Conservation (phyloP, 1,139 yeast species). For the Saccharomyces hybrid region DNA sequence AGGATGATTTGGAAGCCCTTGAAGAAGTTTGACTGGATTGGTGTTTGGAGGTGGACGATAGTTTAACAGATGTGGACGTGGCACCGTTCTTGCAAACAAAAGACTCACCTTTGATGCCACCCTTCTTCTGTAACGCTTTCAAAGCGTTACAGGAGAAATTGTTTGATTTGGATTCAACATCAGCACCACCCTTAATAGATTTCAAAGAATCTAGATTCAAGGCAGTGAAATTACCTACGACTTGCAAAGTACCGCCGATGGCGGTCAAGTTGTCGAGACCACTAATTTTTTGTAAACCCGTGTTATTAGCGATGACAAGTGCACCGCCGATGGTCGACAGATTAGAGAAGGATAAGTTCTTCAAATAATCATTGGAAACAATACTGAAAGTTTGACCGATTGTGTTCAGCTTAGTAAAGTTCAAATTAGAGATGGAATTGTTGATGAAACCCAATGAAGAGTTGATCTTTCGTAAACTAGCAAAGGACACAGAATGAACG, state of each 20-base stretch:
- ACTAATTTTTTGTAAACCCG: slow-evolving; percentile 52
- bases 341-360: slow-evolving; percentile 59
- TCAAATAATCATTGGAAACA: slow-evolving; percentile 64
- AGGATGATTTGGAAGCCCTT: slow-evolving; percentile 31
- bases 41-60: slow-evolving; percentile 32
- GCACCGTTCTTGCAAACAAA: slow-evolving; percentile 75
- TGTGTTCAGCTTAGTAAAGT: slow-evolving; percentile 46
- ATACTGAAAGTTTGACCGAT: slow-evolving; percentile 82
- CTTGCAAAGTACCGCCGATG: slow-evolving; percentile 81
- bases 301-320: slow-evolving; percentile 79
- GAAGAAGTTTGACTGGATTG: slow-evolving; percentile 10
- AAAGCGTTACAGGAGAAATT: slow-evolving; percentile 76
- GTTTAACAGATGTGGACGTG: slow-evolving; percentile 45
- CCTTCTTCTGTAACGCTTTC: slow-evolving; percentile 57
- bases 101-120: slow-evolving; percentile 84
- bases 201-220: slow-evolving; percentile 67
- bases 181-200: slow-evolving; percentile 88
- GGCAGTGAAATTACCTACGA: slow-evolving; percentile 72
- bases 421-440: slow-evolving; percentile 51
- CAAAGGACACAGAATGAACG: slow-evolving; percentile 63
- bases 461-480: slow-evolving; percentile 62
- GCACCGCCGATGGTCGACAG: slow-evolving; percentile 79
- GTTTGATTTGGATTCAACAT: slow-evolving; percentile 61
- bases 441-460: slow-evolving; percentile 73
- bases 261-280: slow-evolving; percentile 69